A percentile compares a stretch with the other conserved stretches of the same genome.
phyloP scores from a whole-genome alignment of 1,284 basidiomycete species.

The Sparassis latifolia region DNA sequence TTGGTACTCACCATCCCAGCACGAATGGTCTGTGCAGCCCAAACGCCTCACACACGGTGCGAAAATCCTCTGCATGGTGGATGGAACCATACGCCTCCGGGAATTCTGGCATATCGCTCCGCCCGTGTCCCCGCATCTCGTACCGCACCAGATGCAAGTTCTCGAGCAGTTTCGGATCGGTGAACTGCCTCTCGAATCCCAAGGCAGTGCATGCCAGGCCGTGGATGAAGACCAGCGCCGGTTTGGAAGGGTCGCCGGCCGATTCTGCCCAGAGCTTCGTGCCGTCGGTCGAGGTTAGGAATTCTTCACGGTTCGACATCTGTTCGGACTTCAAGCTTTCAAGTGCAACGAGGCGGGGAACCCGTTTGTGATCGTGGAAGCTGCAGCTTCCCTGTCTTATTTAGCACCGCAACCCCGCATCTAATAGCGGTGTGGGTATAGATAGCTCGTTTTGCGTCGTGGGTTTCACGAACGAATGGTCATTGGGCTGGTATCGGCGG shows the following conservation, averaged over 20 bases:
- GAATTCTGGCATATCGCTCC: slow-evolving; percentile 22
- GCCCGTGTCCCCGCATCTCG: slow-evolving; percentile 28
- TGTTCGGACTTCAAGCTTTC: no score
- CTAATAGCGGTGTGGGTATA: no score
- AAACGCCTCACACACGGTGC: slow-evolving; percentile 26
- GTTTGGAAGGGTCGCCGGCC: slow-evolving; percentile 30
- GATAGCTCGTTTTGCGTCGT: no score
- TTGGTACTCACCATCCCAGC: slow-evolving; percentile 29
- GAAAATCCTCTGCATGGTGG: slow-evolving; percentile 31
- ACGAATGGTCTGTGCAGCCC: slow-evolving; percentile 28
- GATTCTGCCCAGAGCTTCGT: slow-evolving; percentile 30
- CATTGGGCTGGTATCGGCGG: no score
- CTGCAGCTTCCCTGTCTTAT: no score
- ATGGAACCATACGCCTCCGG: slow-evolving; percentile 22
- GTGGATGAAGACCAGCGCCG: slow-evolving; percentile 36
- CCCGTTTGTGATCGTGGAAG: no score
- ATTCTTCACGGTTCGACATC: slow-evolving; percentile 2
- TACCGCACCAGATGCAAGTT: slow-evolving; percentile 30
- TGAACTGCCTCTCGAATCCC: slow-evolving; percentile 33
- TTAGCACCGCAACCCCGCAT: no score
- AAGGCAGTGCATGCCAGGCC: slow-evolving; percentile 30
- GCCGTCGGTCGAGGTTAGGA: slow-evolving; percentile 22
- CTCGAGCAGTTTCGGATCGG: slow-evolving; percentile 24
- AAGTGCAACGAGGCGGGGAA: no score
- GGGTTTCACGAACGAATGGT: no score